These are phyloP conservation scores for Botryotinia calthae DNA, from an alignment of 2,329 filamentous ascomycete genomes.

Conservation along the genomic window DNA sequence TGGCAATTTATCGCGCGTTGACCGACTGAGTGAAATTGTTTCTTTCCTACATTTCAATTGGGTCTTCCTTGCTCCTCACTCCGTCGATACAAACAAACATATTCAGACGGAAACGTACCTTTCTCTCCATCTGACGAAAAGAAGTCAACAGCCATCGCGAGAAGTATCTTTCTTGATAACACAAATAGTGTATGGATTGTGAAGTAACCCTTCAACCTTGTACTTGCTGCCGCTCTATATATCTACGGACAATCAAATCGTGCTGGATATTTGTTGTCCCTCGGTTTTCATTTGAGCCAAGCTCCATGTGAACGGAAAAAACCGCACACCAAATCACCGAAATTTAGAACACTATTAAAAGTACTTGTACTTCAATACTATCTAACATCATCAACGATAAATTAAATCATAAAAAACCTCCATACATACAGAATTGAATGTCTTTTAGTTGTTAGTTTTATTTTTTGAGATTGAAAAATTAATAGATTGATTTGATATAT, in stretches of 20 bases:
- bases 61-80: background rate
- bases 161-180: background rate
- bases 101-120: background rate
- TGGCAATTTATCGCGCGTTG: background rate
- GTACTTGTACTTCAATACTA: too few species aligned
- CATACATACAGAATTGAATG: too few species aligned
- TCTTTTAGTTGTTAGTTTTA: too few species aligned
- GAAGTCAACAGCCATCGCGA: background rate
- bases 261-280: background rate
- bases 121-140: background rate
- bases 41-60: background rate
- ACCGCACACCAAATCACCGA: too few species aligned
- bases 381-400: too few species aligned
- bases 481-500: too few species aligned
- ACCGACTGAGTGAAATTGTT: background rate
- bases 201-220: background rate
- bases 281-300: background rate
- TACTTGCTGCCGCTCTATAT: background rate
- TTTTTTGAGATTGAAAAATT: too few species aligned
- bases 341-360: too few species aligned
- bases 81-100: background rate
- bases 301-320: too few species aligned
- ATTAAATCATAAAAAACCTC: too few species aligned
- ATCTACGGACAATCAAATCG: background rate
- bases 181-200: background rate